Conservation (phyloP, 345 rosid genomes). For the Aurinia saxatilis region DNA sequence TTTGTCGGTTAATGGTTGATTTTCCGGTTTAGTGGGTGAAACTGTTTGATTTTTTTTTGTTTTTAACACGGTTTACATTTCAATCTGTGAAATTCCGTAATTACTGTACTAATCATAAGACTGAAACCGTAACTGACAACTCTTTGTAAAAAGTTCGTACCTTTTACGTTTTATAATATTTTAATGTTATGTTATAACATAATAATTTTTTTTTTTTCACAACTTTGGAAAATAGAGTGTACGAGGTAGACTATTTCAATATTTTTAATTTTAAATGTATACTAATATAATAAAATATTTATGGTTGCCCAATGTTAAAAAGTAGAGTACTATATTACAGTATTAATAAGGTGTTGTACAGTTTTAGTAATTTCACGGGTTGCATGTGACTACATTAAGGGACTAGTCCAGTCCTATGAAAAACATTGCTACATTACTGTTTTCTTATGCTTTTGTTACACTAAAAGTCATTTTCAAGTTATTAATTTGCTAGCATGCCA, state of each 20-base stretch:
- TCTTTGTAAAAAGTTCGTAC: background rate
- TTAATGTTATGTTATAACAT: background rate
- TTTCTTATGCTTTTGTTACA: slow-evolving; percentile 15
- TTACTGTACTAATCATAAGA: too few relatives aligned
- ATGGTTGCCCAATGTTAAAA: background rate
- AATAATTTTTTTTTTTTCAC: background rate
- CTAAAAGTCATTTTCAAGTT: slow-evolving; percentile 13
- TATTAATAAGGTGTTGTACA: background rate
- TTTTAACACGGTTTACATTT: too few relatives aligned
- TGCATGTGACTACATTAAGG: slow-evolving; percentile 11
- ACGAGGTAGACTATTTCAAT: slow-evolving; percentile 15
- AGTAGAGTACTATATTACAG: background rate
- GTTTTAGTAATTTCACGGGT: slow-evolving; percentile 10
- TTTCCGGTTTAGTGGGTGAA: too few relatives aligned
- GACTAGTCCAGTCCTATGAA: background rate
- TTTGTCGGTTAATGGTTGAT: too few relatives aligned
- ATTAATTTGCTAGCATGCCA: background rate
- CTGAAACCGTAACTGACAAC: background rate
- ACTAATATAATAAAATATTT: too few relatives aligned
- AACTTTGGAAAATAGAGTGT: background rate
- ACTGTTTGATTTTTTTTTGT: background rate
- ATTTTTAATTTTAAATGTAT: background rate
- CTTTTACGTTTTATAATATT: slow-evolving; percentile 7
- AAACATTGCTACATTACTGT: slow-evolving; percentile 5
- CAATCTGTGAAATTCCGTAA: background rate